Base-by-base conservation (phyloP, 2,329 filamentous ascomycete species). In the Verticillium nonalfalfae region DNA sequence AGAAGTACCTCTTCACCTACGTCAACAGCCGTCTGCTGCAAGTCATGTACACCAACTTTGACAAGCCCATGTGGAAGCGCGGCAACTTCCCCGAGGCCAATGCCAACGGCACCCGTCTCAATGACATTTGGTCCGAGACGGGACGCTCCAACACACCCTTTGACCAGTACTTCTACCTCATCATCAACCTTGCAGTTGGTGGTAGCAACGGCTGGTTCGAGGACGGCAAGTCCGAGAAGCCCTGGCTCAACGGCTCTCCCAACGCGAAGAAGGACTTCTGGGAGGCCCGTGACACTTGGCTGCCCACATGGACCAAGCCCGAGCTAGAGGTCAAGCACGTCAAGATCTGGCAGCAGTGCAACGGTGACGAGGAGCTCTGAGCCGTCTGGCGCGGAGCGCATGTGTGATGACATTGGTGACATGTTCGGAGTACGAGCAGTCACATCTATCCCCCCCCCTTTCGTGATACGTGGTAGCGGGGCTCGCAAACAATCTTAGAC, bases 1-100 rank as follows among this genome's bases (percentile, higher is more conserved):
- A 94, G 68, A 94, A 93, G 74, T 95, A 96, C 73, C 78, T 95
- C 63, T 96, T 94, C 78, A 93, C 90, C 31, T 96, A 93, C 72
- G 82, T 96, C 78, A 89, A 95, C 80, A 89, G 85, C 56, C 87
- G 90, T 13, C 84, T 96, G 21, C 79, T 93, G 34, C 90, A 94
- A 73, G 90, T 94, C 59, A 81, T 92, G 64, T 96, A 93, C 78
- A 88, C 85, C 67, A 90, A 88, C 73, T 93, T 93, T 69, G 78
- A 88, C 67, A 71, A 84, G 68, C 81, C 85, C 10, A 83, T 93
- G 69, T 93, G 87, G 85, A 66, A 85, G 66, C 85, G 87, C 57
- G 90, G 90, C 34, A 75, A 81, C 59, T 93, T 93, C 72, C 86
- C 89, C 5, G 73, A 82, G 18, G 79, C 83, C 18, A 83, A 83